These are phyloP conservation scores for Pseudoneurospora amorphoporcata DNA, from an alignment of 495 filamentous ascomycete species.

Conservation along the genomic window DNA sequence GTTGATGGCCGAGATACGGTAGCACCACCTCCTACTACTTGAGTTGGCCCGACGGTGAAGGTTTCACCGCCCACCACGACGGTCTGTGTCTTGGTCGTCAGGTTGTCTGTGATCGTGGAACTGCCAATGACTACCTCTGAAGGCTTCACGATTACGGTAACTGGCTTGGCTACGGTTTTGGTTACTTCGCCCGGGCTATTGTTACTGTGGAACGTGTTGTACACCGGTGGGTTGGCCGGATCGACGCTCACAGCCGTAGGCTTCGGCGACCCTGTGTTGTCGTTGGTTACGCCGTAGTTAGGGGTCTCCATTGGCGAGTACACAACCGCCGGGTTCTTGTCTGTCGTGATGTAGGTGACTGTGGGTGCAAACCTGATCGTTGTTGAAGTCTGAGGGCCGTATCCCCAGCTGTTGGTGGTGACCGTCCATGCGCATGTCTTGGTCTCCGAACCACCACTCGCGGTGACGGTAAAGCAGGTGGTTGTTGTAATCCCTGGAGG, in stretches of 20 bases:
- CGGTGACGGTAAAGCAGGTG: slow-evolving; percentile 16
- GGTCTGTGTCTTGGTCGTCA: slow-evolving; percentile 21
- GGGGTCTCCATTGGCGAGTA: slow-evolving; percentile 29
- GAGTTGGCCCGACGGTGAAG: slow-evolving; percentile 34
- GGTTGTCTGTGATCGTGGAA: slow-evolving; percentile 30
- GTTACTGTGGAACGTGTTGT: slow-evolving; percentile 10
- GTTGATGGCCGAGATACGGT: slow-evolving; percentile 27
- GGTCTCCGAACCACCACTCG: slow-evolving; percentile 7
- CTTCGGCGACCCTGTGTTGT: not conserved
- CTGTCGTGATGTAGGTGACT: slow-evolving; percentile 33
- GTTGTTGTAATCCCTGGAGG: slow-evolving; percentile 28
- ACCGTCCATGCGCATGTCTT: slow-evolving; percentile 17
- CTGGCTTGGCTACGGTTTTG: slow-evolving; percentile 3
- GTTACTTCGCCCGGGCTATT: slow-evolving; percentile 2
- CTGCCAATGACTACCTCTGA: slow-evolving; percentile 32
- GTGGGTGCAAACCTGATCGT: slow-evolving; percentile 7
- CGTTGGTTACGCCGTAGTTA: slow-evolving; percentile 29
- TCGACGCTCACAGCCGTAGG: slow-evolving; percentile 12
- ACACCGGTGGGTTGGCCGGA: slow-evolving; percentile 21
- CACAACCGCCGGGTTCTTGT: slow-evolving; percentile 40
- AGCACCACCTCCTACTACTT: slow-evolving; percentile 28
- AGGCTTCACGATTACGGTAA: slow-evolving; percentile 31
- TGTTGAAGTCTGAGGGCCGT: slow-evolving; percentile 5
- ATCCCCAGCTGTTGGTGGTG: slow-evolving; percentile 11
- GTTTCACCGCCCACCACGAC: slow-evolving; percentile 30